phyloP scores from a whole-genome alignment of 2,329 filamentous ascomycete genomes.

The Alternaria arborescens region DNA sequence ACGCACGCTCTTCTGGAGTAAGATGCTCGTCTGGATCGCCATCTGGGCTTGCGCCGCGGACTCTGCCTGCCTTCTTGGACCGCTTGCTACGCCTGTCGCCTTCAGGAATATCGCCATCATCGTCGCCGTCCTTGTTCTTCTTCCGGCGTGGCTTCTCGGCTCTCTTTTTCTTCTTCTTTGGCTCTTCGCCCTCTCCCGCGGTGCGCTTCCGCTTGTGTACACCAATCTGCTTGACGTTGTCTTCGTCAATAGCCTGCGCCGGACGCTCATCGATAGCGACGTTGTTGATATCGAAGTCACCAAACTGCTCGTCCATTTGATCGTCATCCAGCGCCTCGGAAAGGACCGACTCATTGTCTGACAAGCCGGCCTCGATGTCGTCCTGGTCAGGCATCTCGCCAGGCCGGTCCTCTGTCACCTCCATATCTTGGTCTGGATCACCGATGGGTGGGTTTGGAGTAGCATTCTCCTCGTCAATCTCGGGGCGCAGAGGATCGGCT shows the following conservation, averaged over 20 bases:
- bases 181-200: conserved; percentile 66
- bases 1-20: conserved; percentile 81
- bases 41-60: conserved; percentile 55
- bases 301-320: conserved; percentile 64
- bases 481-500: conserved; percentile 56
- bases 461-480: conserved; percentile 60
- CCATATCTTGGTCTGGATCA: conserved; percentile 56
- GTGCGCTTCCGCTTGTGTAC: conserved; percentile 71
- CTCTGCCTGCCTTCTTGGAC: conserved; percentile 53
- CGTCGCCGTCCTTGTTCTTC: conserved; percentile 58
- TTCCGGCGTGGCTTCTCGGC: conserved; percentile 63
- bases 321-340: conserved; percentile 70
- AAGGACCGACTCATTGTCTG: conserved; percentile 68
- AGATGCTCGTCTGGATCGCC: conserved; percentile 79
- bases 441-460: conserved; percentile 55
- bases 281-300: conserved; percentile 68
- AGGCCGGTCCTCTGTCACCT: conserved; percentile 52
- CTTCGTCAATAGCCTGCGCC: conserved; percentile 67
- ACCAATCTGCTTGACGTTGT: conserved; percentile 67
- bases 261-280: conserved; percentile 69
- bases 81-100: conserved; percentile 64
- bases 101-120: conserved; percentile 60
- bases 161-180: conserved; percentile 74
- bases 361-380: conserved; percentile 54
- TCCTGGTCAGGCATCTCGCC: conserved; percentile 48